A percentile compares a stretch with the other conserved stretches of the same genome.
Evolutionary conservation across 345 rosid genomes (phyloP).

Genomic region (Triadica sebifera): DNA sequence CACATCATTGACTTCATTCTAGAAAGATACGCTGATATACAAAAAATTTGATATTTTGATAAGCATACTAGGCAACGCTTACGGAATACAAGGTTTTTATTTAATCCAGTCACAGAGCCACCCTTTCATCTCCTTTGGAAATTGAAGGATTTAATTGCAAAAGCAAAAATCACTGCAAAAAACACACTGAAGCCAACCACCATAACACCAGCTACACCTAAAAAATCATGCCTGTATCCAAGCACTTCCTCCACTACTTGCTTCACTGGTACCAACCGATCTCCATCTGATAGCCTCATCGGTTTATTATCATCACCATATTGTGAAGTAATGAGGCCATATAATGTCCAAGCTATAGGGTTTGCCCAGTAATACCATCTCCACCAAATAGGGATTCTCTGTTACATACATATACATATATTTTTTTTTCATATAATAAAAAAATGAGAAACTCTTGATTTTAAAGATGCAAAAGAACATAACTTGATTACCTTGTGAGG

Average conservation of each 20-base stretch:
- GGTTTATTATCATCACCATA: slow-evolving; percentile 53
- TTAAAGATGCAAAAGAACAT: background rate
- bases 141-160: slow-evolving; percentile 79
- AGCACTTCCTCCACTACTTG: slow-evolving; percentile 49
- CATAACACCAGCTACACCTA: slow-evolving; percentile 68
- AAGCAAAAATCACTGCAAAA: slow-evolving; percentile 72
- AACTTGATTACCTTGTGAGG: slow-evolving; percentile 67
- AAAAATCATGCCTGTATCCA: slow-evolving; percentile 79
- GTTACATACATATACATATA: slow-evolving; percentile 12
- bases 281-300: slow-evolving; percentile 64
- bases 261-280: slow-evolving; percentile 44
- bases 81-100: background rate
- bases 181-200: slow-evolving; percentile 63
- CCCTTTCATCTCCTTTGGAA: slow-evolving; percentile 76
- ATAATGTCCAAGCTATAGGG: slow-evolving; percentile 89
- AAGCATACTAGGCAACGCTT: background rate
- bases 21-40: background rate
- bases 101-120: background rate
- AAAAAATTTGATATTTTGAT: background rate
- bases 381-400: slow-evolving; percentile 98
- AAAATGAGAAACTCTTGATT: background rate
- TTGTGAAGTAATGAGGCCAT: slow-evolving; percentile 83
- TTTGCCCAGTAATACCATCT: slow-evolving; percentile 99
- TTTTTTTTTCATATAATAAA: background rate
- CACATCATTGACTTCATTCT: background rate